A percentile compares a stretch with the other conserved stretches of the same genome.
phyloP scores from a whole-genome alignment of 257 asterid genomes.

The Lantana camara region DNA sequence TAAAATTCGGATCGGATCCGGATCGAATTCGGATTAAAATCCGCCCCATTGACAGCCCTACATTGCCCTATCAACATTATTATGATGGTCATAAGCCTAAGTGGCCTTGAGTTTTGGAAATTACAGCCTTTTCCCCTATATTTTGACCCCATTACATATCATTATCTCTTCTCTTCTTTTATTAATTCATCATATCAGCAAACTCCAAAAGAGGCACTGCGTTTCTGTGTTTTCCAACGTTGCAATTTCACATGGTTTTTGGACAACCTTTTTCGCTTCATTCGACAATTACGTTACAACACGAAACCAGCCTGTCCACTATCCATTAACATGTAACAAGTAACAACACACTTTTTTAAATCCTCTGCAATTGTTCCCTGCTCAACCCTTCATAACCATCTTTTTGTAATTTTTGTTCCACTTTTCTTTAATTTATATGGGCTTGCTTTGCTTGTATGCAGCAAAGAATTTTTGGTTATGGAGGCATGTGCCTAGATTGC shows the following conservation, averaged over 20 bases:
- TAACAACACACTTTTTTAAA: background rate
- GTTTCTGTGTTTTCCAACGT: slow-evolving; percentile 30
- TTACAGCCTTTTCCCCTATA: slow-evolving; percentile 27
- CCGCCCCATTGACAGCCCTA: no score
- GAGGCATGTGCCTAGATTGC: slow-evolving; percentile 32
- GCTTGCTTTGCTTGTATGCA: slow-evolving; percentile 23
- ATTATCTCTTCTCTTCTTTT: background rate
- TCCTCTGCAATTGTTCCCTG: background rate
- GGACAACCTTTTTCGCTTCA: slow-evolving; percentile 19
- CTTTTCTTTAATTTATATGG: background rate
- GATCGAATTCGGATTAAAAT: no score
- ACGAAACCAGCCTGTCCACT: slow-evolving; percentile 33
- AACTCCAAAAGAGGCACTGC: slow-evolving; percentile 3
- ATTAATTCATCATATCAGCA: background rate
- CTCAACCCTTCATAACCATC: background rate
- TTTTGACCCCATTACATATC: no score
- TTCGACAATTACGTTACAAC: slow-evolving; percentile 27
- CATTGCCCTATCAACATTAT: background rate
- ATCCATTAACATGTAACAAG: slow-evolving; percentile 1
- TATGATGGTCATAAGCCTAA: background rate
- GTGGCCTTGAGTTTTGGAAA: slow-evolving; percentile 30
- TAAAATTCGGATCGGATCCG: no score
- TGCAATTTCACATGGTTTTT: slow-evolving; percentile 36
- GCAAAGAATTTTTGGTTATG: slow-evolving; percentile 11
- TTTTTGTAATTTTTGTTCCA: background rate